Conservation (phyloP, 2,329 filamentous ascomycete species). For the Geosmithia putterillii region DNA sequence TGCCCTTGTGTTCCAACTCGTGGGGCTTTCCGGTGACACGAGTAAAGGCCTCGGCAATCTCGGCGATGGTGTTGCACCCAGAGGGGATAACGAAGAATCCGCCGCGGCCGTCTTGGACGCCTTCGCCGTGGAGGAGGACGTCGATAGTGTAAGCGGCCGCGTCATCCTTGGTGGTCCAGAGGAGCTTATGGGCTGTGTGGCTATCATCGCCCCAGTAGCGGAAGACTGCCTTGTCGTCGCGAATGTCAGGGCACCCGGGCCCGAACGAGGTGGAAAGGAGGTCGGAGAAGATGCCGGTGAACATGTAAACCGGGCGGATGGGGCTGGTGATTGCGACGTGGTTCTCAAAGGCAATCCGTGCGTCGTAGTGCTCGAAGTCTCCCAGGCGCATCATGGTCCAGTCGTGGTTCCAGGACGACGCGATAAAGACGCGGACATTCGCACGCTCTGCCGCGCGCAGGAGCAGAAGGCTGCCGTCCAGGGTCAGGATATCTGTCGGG, state of each 20-base stretch:
- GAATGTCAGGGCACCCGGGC: neutral
- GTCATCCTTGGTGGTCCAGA: slow-evolving; percentile 2
- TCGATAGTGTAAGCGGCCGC: slow-evolving; percentile 3
- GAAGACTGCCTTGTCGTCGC: neutral
- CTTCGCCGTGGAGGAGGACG: neutral
- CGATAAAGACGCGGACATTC: slow-evolving; percentile 15
- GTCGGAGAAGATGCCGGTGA: slow-evolving; percentile 15
- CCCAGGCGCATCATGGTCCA: slow-evolving; percentile 15
- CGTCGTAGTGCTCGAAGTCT: slow-evolving; percentile 18
- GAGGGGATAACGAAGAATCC: no score
- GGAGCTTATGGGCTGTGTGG: slow-evolving; percentile 1
- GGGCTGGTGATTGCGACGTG: slow-evolving; percentile 12
- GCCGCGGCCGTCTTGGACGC: no score
- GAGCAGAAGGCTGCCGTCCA: slow-evolving; percentile 21
- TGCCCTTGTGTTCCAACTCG: no score
- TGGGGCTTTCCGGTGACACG: no score
- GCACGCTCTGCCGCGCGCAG: slow-evolving; percentile 21
- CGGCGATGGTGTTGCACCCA: no score
- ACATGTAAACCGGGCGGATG: slow-evolving; percentile 16
- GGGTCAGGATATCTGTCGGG: slow-evolving; percentile 6
- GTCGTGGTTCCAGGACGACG: slow-evolving; percentile 17
- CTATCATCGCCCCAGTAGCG: neutral
- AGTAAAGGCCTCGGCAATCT: no score
- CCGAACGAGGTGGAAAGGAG: slow-evolving; percentile 7
- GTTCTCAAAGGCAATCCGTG: slow-evolving; percentile 17